Evolutionary conservation across 2,329 filamentous ascomycete species (phyloP).

Genomic region (Fusarium sp.): DNA sequence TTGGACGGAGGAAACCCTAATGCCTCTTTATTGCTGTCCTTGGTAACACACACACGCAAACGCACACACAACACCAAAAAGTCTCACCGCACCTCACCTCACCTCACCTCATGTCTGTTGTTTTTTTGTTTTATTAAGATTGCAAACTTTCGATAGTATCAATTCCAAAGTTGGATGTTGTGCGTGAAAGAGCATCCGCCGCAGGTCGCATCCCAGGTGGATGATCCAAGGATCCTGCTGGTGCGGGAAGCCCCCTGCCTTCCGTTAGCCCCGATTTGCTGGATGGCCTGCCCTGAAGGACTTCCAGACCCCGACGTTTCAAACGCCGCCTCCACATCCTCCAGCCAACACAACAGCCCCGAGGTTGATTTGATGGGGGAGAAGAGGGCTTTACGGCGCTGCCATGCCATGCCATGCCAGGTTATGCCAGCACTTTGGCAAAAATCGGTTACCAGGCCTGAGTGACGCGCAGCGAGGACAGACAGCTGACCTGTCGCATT

Average conservation of each 20-base stretch:
- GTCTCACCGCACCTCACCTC: slow-evolving; percentile 17
- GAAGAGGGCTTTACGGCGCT: slow-evolving; percentile 1
- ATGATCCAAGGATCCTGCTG: slow-evolving; percentile 19
- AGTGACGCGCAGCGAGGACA: slow-evolving; percentile 26
- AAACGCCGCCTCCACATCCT: slow-evolving; percentile 40
- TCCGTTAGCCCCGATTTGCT: slow-evolving; percentile 33
- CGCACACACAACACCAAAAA: slow-evolving; percentile 5
- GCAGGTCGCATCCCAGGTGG: slow-evolving; percentile 23
- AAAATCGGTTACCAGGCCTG: slow-evolving; percentile 4
- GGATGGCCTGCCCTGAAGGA: slow-evolving; percentile 27
- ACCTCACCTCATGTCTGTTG: slow-evolving; percentile 7
- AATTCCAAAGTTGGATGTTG: slow-evolving; percentile 8
- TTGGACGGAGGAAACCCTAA: slow-evolving; percentile 16
- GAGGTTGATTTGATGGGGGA: slow-evolving; percentile 25
- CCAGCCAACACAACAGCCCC: slow-evolving; percentile 26
- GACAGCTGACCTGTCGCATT: slow-evolving; percentile 35
- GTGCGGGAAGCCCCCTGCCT: slow-evolving; percentile 27
- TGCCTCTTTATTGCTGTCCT: slow-evolving; percentile 23
- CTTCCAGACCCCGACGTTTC: slow-evolving; percentile 40
- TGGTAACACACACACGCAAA: neutral
- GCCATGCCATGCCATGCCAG: neutral
- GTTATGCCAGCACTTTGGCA: neutral
- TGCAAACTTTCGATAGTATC: slow-evolving; percentile 5
- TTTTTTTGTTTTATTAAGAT: neutral
- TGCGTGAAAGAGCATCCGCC: slow-evolving; percentile 8